A percentile compares a stretch with the other conserved stretches of the same genome.
These are phyloP conservation scores for Aspergillus terreus DNA, from an alignment of 2,329 filamentous ascomycete genomes.

Conservation along the genomic window DNA sequence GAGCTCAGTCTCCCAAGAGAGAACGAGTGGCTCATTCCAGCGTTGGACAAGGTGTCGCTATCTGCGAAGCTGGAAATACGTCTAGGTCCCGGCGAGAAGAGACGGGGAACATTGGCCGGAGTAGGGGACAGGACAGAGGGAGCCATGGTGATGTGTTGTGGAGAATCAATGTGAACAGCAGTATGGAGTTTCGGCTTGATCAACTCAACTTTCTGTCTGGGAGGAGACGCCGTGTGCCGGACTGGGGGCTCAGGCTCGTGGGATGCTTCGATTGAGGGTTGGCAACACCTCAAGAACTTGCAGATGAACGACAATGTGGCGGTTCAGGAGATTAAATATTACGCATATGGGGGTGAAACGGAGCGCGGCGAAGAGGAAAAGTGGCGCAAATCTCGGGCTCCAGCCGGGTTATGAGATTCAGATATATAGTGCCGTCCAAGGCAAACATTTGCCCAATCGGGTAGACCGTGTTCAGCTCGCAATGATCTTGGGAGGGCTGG, in stretches of 20 bases:
- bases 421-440: not conserved
- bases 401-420: not conserved
- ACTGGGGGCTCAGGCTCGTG: not conserved
- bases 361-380: not conserved
- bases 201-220: no score
- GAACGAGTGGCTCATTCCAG: constrained; percentile 2
- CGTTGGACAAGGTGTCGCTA: not conserved
- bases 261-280: not conserved
- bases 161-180: not conserved
- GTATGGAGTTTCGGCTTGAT: no score
- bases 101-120: not conserved
- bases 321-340: not conserved
- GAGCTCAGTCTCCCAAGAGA: constrained; percentile 4
- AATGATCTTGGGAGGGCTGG: no score
- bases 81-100: not conserved
- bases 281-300: not conserved
- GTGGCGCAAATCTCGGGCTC: not conserved
- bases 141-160: not conserved
- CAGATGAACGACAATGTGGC: not conserved
- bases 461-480: no score
- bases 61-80: not conserved
- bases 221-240: not conserved
- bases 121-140: not conserved
- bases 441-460: no score
- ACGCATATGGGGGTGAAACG: not conserved